Evolutionary conservation across 2,329 filamentous ascomycete species (phyloP), one percentile per base, ranked within the genome.

Genomic region (Xylaria digitata): DNA sequence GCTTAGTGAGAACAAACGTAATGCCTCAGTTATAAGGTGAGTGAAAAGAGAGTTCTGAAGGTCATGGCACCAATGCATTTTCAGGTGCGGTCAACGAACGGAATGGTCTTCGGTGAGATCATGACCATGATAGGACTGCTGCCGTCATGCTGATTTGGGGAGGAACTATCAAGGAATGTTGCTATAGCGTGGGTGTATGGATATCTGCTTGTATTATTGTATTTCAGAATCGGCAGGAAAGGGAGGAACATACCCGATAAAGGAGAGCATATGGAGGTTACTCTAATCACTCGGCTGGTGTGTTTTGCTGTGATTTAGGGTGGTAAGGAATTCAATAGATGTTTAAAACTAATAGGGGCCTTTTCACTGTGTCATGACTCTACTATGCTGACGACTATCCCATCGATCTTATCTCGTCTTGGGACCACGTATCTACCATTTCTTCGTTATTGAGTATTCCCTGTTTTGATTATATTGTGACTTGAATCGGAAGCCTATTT

Each of bases 51-150:
- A 46, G 43, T 59, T 59, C 53, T 50, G 45, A 57, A 42, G 37
- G 60, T 63, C 37, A 49, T 19, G 45, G 50, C 59, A 55, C 62
- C 66, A 26, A 53, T 62, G 69, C 70, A 71, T 72, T 72, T 73
- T 68, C 65, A 67, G 66, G 61, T 50, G 54, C 34, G 49, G 58
- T 30, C 19, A 53, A 48, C 21, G 40, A 46, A 49, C 17, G 6
- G 13, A 43, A 21, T 56, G 9, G 21, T 48, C 37, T 32, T 26
- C 21, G 37, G 26, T 6, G 23, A 52, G 13, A 19, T 30, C 13
- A 57, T 37, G 59, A 55, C 45, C 42, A 21, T 13, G 13, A 50
- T 42, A 13, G 37, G 30, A 48, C 17, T 26, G 50, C 30, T 46
- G 42, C 48, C 19, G 26, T 43, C 48, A 45, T 54, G 40, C 42